Evolutionary conservation across 192 early-diverging fungal species (phyloP), one percentile per base, ranked within the genome.

Genomic region (Coemansia sp.): DNA sequence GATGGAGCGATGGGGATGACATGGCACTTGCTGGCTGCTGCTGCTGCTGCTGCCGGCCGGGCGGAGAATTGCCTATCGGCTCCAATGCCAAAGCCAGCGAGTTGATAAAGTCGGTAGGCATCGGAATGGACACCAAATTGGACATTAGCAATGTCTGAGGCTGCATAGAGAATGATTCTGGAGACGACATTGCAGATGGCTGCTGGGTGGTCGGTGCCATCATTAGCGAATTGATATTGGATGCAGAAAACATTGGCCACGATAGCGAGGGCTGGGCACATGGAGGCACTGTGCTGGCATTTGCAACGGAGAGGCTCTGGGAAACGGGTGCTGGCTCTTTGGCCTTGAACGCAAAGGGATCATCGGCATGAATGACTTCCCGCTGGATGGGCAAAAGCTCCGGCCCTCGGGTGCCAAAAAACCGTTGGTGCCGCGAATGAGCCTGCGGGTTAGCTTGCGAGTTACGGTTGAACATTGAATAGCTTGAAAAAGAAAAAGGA

Each of bases 321-420:
- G 32, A 26, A 26, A 34, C 7, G 32, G 10, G 32, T 34, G 6
- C 45, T 45, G 23, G 45, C 45, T 12, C 21, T 23, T n/a, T 23
- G 23, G 45, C 12, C 20, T 47, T 47, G 20, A 30, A 20, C 11
- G 23, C 11, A 47, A 47, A 31, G 12, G 12, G 51, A 36, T 47
- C 10, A 10, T 56, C 41, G 30, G 31, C 42, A 20, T 42, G 40
- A 32, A 67, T 67, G 15, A 67, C 37, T 36, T 67, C 64, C 12
- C 64, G 51, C 11, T 42, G 57, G 9, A 67, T 67, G 14, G 64
- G 58, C 23, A 67, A 38, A 10, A 67, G 40, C 32, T 58, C 64
- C 3, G 15, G 34, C 8, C 51, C 39, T 3, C 64, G 64, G 5
- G 64, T 6, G 11, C 46, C 64, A 47, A 67, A 67, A 36, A 67